phyloP scores from a whole-genome alignment of 75 land plant genomes.

The Cryptomeria japonica region DNA sequence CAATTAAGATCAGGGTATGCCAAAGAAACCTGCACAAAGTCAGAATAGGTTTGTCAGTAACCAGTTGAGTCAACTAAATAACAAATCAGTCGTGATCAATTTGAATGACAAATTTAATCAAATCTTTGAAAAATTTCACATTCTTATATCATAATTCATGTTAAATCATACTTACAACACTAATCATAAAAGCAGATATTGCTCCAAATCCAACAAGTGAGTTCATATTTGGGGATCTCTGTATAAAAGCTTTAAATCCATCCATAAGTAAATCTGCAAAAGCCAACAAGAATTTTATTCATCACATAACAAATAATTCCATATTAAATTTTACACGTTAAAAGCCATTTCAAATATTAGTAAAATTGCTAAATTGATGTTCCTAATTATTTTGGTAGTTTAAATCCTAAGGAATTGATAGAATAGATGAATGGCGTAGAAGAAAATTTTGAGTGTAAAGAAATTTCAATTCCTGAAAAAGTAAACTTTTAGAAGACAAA shows the following conservation, averaged over 20 bases:
- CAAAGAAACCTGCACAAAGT: constrained; percentile 62
- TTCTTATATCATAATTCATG: neutral
- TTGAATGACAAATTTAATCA: neutral
- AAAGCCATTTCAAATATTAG: too few relatives aligned
- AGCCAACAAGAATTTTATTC: neutral
- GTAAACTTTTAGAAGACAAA: too few relatives aligned
- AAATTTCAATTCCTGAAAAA: too few relatives aligned
- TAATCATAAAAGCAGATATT: constrained; percentile 83
- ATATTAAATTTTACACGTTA: neutral
- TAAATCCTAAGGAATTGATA: too few relatives aligned
- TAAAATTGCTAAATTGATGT: too few relatives aligned
- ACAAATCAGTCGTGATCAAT: neutral
- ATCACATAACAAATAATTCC: neutral
- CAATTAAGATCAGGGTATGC: constrained; percentile 78
- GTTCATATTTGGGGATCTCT: constrained; percentile 96
- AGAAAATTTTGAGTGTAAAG: too few relatives aligned
- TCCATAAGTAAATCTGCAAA: constrained; percentile 74
- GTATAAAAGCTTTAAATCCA: constrained; percentile 75
- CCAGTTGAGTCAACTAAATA: neutral
- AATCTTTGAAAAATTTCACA: neutral
- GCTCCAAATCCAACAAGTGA: constrained; percentile 96
- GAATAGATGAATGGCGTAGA: too few relatives aligned
- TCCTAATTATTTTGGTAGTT: too few relatives aligned
- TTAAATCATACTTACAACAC: constrained; percentile 53
- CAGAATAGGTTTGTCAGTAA: constrained; percentile 8